Percentiles rank a stretch among this genome's conserved stretches.
Conservation (phyloP, 495 filamentous ascomycete species). For the Rhypophila decipiens region DNA sequence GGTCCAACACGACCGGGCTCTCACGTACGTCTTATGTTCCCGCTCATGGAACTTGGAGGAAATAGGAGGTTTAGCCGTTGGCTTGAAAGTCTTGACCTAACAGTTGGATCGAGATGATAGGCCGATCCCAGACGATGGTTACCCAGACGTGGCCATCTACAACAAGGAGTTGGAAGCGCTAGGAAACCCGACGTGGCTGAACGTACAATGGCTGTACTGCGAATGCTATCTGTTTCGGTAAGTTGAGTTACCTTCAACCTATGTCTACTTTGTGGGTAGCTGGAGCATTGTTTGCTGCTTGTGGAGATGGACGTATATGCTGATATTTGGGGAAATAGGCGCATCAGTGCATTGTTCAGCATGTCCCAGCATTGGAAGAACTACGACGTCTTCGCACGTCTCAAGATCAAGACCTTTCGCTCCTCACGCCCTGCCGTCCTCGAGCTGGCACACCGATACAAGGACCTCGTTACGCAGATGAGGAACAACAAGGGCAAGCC, state of each 20-base stretch:
- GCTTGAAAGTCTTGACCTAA: background rate
- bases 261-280: background rate
- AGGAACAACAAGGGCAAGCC: slow-evolving; percentile 31
- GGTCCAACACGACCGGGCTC: slow-evolving; percentile 77
- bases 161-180: slow-evolving; percentile 77
- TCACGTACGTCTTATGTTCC: slow-evolving; percentile 56
- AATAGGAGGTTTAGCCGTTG: background rate
- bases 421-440: slow-evolving; percentile 88
- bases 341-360: slow-evolving; percentile 68
- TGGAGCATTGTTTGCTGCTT: no score
- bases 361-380: slow-evolving; percentile 78
- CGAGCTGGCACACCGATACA: slow-evolving; percentile 83
- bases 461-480: slow-evolving; percentile 67
- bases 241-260: background rate
- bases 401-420: slow-evolving; percentile 89
- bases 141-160: slow-evolving; percentile 70
- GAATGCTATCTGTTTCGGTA: slow-evolving; percentile 94
- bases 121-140: slow-evolving; percentile 75
- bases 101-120: no score
- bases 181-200: slow-evolving; percentile 72
- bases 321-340: slow-evolving; percentile 41
- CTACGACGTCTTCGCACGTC: slow-evolving; percentile 86
- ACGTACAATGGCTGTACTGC: slow-evolving; percentile 77
- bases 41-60: background rate
- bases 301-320: background rate